Conservation (phyloP, 768 basidiomycete genomes). For the Termitomyces sp. region DNA sequence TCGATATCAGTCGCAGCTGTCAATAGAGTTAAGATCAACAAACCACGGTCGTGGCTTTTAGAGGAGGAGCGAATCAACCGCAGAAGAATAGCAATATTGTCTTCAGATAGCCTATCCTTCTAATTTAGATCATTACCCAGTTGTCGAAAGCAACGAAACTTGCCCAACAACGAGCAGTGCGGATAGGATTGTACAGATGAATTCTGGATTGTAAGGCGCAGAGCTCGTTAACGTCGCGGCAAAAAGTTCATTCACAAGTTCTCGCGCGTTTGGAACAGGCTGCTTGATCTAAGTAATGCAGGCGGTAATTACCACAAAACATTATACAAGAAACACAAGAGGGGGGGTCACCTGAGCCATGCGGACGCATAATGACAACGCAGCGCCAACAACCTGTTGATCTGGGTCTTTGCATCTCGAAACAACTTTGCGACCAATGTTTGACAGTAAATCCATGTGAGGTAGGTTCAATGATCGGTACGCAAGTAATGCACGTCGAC, state of each 20-base stretch:
- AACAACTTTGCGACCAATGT: conserved; percentile 36
- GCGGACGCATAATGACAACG: conserved; percentile 34
- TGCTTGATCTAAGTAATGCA: not conserved
- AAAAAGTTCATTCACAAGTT: conserved; percentile 14
- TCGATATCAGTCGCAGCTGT: conserved; percentile 5
- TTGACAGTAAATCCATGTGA: conserved; percentile 45
- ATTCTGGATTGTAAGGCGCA: conserved; percentile 10
- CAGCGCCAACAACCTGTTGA: conserved; percentile 42
- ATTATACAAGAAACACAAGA: not conserved
- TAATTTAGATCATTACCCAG: not conserved
- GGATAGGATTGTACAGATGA: conserved; percentile 25
- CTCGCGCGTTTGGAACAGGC: conserved; percentile 1
- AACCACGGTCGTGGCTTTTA: conserved; percentile 23
- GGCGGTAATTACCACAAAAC: not conserved
- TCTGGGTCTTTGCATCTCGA: conserved; percentile 45
- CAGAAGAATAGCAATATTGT: conserved; percentile 24
- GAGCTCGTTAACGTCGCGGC: not conserved
- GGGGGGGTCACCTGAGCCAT: conserved; percentile 24
- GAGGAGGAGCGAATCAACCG: conserved; percentile 27
- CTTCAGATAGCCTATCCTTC: conserved; percentile 20
- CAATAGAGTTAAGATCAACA: not conserved
- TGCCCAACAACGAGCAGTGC: conserved; percentile 30
- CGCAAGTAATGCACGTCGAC: conserved; percentile 60
- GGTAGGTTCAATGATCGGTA: conserved; percentile 49
- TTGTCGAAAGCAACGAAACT: conserved; percentile 11